Base-by-base conservation (phyloP, 1,284 basidiomycete genomes). In the Hypsizygus ulmarius region DNA sequence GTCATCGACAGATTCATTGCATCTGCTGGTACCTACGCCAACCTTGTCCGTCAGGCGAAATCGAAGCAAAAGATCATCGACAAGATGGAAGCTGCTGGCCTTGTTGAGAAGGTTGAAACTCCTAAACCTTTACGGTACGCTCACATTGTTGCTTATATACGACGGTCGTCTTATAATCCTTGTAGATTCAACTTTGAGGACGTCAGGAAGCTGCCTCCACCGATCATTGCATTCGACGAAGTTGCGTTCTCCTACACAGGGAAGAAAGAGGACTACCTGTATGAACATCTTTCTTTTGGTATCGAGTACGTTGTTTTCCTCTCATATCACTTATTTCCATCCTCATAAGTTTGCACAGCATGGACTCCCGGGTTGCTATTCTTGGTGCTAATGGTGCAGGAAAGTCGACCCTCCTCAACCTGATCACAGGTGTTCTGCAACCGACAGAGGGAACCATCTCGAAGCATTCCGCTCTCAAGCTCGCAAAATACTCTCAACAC, bases 1-100 rank as follows among this genome's bases (percentile, higher is more conserved):
- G 42, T 27, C 27, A 29, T 21, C 4, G 54, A 32, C 29, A 93
- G 90, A 65, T 93, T 97, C 79, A 98, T 98, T 60, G 93, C 96
- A 11, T 95, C 91, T 35, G 96, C 96, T 36, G 96, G 96, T 84
- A 98, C 96, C 39, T 98, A 98, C 66, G 96, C 96, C 64, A 99
- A 98, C 71, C 82, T 98, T 60, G 96, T 98, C 64, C 93, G 88
- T 68, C 96, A 99, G 73, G 96, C 96, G 62, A 98, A 99, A 77
- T 97, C 94, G 41, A 99, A 99, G 75, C 96, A 98, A 71, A 98
- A 99, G 77, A 97, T 97, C 57, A 97, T 99, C 70, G 96, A 99
- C 80, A 99, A 99, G 83, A 98, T 99, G 96, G 96, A 98, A 78
- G 96, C 96, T n/a, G 96, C 95, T 10, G 96, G 96, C 60, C 78